These are phyloP conservation scores for Jamesozyma jinghongensis DNA, from an alignment of 805 yeast genomes.

Conservation along the genomic window DNA sequence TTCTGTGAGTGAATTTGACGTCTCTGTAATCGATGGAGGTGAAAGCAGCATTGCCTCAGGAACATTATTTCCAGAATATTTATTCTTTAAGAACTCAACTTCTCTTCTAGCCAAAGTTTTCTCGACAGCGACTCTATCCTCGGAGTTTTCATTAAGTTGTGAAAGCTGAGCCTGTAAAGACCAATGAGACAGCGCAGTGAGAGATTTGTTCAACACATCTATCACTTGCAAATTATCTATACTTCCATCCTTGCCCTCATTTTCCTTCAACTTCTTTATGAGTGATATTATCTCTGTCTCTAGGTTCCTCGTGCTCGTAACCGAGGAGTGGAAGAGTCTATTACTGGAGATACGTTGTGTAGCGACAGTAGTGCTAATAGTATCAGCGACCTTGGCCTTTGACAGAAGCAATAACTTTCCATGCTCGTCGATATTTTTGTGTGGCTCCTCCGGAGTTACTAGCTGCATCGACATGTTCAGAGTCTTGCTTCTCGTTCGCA, in stretches of 20 bases:
- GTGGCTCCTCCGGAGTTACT: conserved; percentile 22
- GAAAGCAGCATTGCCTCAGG: neutral
- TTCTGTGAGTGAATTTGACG: no score
- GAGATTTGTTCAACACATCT: conserved; percentile 18
- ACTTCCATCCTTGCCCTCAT: conserved; percentile 1
- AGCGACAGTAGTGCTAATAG: neutral
- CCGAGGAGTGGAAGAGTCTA: conserved; percentile 9
- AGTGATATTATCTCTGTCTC: conserved; percentile 14
- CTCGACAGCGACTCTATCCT: conserved; percentile 21
- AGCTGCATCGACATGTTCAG: conserved; percentile 10
- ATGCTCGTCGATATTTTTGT: neutral
- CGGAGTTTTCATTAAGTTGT: conserved; percentile 15
- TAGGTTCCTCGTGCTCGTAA: conserved; percentile 18
- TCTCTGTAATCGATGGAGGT: neutral
- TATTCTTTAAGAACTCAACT: conserved; percentile 18
- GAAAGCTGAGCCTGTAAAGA: conserved; percentile 26
- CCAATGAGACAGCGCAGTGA: conserved; percentile 28
- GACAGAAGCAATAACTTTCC: neutral
- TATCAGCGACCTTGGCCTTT: neutral
- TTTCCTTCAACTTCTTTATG: conserved; percentile 12
- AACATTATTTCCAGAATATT: neutral
- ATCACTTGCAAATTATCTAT: conserved; percentile 11
- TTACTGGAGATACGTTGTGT: neutral
- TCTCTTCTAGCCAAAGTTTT: conserved; percentile 18
- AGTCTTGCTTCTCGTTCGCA: conserved; percentile 6